Conservation (phyloP, 495 filamentous ascomycete genomes). For the Daldinia vernicosa region DNA sequence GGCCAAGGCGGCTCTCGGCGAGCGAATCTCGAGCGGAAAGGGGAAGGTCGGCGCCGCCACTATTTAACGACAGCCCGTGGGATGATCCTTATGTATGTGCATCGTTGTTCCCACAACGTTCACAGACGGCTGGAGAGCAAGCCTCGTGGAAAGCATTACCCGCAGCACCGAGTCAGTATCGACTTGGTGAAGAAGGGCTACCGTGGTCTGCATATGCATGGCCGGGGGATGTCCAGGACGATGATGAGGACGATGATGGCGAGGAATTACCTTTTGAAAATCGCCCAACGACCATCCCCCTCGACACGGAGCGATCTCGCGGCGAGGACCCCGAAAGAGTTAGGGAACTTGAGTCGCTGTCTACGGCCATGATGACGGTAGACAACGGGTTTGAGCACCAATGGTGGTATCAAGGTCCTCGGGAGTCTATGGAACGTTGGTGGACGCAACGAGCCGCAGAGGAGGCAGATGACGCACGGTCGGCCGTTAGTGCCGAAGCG, state of each 20-base stretch:
- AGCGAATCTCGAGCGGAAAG: conserved; percentile 44
- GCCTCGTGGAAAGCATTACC: conserved; percentile 51
- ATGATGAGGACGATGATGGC: conserved; percentile 14
- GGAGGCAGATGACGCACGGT: conserved; percentile 20
- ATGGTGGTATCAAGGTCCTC: conserved; percentile 58
- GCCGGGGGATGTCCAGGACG: conserved; percentile 27
- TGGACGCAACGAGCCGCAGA: conserved; percentile 24
- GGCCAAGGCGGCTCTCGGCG: conserved; percentile 43
- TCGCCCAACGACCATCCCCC: conserved; percentile 33
- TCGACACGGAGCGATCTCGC: conserved; percentile 24
- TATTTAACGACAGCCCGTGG: conserved; percentile 55
- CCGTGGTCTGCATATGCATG: conserved; percentile 55
- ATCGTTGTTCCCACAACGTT: conserved; percentile 26
- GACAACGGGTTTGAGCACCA: conserved; percentile 63
- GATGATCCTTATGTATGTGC: conserved; percentile 44
- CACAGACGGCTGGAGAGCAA: conserved; percentile 13
- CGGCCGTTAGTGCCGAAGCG: conserved; percentile 32
- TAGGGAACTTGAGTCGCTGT: conserved; percentile 58
- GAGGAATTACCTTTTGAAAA: conserved; percentile 21
- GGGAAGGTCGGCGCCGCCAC: conserved; percentile 56
- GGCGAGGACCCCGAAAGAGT: conserved; percentile 41
- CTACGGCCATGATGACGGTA: conserved; percentile 65
- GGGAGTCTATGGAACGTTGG: conserved; percentile 39
- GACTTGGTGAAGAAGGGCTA: conserved; percentile 55
- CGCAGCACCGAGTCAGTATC: conserved; percentile 51